Evolutionary conservation across 1,284 basidiomycete species (phyloP), one percentile per base, ranked within the genome.

Genomic region (Tetrapyrgos nigripes): DNA sequence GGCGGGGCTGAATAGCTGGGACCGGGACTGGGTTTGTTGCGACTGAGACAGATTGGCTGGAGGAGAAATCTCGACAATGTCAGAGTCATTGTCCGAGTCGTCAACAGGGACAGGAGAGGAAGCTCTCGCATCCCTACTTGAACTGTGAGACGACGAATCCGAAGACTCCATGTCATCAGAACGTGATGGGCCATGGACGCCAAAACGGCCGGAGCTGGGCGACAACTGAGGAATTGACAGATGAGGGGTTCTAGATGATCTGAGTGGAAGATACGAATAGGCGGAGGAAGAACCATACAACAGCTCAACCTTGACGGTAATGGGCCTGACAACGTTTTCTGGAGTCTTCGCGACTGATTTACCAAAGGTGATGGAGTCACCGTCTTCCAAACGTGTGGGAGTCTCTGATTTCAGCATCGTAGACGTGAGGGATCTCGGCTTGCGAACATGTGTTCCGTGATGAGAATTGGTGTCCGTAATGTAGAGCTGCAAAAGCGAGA

Each of bases 281-380:
- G 51, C 53, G 45, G 40, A 44, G 28, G 50, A 61, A 50, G 63
- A 62, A 55, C 70, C 72, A 59, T 79, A 78, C 44, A 86, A 64
- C 40, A 91, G 71, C 69, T 87, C 80, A 49, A 89, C 78, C 19
- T 81, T 79, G 50, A 77, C 84, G 29, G 83, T 81, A 43, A 91
- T 76, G 5, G 89, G 89, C 2, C 76, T 75, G 29, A 91, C 89
- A 28, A 80, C 71, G 17, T 8, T 40, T 53, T 81, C 81, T 33
- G 80, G 76, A 49, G 83, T 82, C 58, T 80, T 81, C 27, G 84
- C 86, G 1, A 92, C 90, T 5, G 79, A 74, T 74, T 91, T 91
- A 62, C 89, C 89, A 68, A 92, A 89, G 1, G 88, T 91, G 60
- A 92, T 66, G 37, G 81, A 69, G 68, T 91, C 89, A 57, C 87